Percentiles rank a stretch among this genome's conserved stretches.
These are phyloP conservation scores for Fusarium guadeloupense DNA, from an alignment of 2,329 filamentous ascomycete species.

Conservation along the genomic window DNA sequence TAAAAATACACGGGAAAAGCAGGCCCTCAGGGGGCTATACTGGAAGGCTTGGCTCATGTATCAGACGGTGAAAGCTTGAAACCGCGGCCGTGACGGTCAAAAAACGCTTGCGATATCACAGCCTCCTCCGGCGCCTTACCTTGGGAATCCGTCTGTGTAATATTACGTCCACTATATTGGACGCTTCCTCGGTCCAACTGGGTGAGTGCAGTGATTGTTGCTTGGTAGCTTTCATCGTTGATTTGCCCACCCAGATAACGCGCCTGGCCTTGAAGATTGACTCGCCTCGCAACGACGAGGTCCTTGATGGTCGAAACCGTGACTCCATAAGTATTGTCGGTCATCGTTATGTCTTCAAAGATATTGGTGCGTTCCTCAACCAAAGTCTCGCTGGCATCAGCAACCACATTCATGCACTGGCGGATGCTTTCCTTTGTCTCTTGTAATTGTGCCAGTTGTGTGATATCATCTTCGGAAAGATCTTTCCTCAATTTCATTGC, in stretches of 20 bases:
- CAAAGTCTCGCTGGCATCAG: conserved; percentile 27
- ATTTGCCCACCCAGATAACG: conserved; percentile 24
- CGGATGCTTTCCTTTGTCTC: conserved; percentile 36
- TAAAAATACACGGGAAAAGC: too few relatives aligned
- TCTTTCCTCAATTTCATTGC: conserved; percentile 9
- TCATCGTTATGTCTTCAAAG: conserved; percentile 40
- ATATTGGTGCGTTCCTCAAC: conserved; percentile 34
- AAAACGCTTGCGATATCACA: too few relatives aligned
- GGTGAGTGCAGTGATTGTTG: conserved; percentile 6
- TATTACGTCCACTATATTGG: conserved; percentile 1
- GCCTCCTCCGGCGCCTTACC: too few relatives aligned
- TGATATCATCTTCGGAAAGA: conserved; percentile 15
- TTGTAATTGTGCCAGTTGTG: conserved; percentile 28
- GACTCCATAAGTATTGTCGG: conserved; percentile 36
- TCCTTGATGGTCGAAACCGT: conserved; percentile 40
- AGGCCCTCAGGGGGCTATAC: too few relatives aligned
- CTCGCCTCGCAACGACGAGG: conserved; percentile 34
- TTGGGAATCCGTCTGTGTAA: too few relatives aligned
- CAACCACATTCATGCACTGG: conserved; percentile 36
- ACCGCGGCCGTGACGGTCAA: too few relatives aligned
- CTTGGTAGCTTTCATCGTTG: conserved; percentile 6
- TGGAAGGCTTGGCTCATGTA: too few relatives aligned
- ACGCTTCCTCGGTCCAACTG: conserved; percentile 4
- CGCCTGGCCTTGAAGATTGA: conserved; percentile 30
- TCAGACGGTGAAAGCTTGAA: too few relatives aligned